Conservation (phyloP, 1,284 basidiomycete species). For the Cystobasidium sp. region DNA sequence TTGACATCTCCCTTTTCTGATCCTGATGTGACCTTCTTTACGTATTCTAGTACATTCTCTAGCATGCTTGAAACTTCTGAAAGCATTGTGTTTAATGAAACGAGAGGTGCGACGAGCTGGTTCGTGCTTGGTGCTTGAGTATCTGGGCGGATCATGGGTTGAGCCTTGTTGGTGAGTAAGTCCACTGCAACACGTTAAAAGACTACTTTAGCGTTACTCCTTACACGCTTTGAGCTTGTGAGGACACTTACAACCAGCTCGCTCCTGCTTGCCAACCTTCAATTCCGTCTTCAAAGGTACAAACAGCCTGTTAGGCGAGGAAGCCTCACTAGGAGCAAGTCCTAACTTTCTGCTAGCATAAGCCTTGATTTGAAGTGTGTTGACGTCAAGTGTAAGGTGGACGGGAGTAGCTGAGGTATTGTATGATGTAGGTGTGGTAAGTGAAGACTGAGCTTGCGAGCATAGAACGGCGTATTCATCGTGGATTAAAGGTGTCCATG, state of each 20-base stretch:
- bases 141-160: constrained; percentile 32
- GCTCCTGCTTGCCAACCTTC: constrained; percentile 78
- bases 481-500: constrained; percentile 96
- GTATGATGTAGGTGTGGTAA: constrained; percentile 22
- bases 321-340: constrained; percentile 66
- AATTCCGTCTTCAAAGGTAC: constrained; percentile 82
- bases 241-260: constrained; percentile 74
- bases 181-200: constrained; percentile 65
- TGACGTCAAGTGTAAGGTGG: constrained; percentile 89
- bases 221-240: constrained; percentile 14
- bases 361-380: constrained; percentile 77
- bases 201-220: neutral
- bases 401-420: constrained; percentile 67
- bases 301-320: constrained; percentile 90
- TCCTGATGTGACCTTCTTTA: constrained; percentile 78
- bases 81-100: constrained; percentile 51
- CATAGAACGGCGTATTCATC: constrained; percentile 97
- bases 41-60: constrained; percentile 83
- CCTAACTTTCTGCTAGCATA: constrained; percentile 74
- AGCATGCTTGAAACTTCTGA: constrained; percentile 62
- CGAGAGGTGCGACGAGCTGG: constrained; percentile 59
- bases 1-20: constrained; percentile 80
- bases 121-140: constrained; percentile 44
- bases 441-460: constrained; percentile 52
- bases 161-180: constrained; percentile 64